Conservation (phyloP, 1,284 basidiomycete species). For the Moesziomyces sp. region DNA sequence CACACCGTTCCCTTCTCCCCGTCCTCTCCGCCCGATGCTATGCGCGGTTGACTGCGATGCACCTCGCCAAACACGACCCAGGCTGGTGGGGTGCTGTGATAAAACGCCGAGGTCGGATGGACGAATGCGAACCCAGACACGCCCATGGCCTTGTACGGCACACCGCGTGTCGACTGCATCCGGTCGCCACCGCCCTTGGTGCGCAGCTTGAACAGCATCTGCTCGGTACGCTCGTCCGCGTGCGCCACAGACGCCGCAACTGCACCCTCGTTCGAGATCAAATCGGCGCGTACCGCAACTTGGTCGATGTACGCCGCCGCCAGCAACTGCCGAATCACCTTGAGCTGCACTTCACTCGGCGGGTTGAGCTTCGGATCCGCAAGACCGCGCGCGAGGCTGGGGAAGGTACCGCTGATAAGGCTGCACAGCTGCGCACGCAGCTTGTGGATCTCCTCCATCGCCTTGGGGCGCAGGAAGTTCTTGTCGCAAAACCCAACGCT, state of each 20-base stretch:
- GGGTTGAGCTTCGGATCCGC: constrained; percentile 50
- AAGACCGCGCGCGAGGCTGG: constrained; percentile 20
- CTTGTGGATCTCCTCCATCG: constrained; percentile 99
- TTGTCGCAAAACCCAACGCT: constrained; percentile 81
- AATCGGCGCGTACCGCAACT: constrained; percentile 89
- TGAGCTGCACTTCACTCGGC: constrained; percentile 74
- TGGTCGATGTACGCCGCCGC: constrained; percentile 94
- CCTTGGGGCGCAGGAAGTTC: constrained; percentile 92
- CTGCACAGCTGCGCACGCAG: constrained; percentile 79
- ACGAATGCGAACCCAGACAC: constrained; percentile 85
- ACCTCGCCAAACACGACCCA: constrained; percentile 85
- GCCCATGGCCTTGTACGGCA: constrained; percentile 86
- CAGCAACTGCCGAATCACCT: constrained; percentile 87
- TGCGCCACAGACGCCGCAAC: constrained; percentile 21
- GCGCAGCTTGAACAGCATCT: constrained; percentile 37
- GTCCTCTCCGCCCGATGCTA: constrained; percentile 24
- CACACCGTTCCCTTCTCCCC: constrained; percentile 36
- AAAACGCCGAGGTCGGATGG: constrained; percentile 86
- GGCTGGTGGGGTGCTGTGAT: constrained; percentile 80
- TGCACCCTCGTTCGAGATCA: constrained; percentile 70
- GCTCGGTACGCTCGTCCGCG: constrained; percentile 24
- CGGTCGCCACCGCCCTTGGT: constrained; percentile 73
- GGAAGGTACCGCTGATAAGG: constrained; percentile 47
- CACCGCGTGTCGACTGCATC: constrained; percentile 79
- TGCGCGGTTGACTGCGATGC: constrained; percentile 66